Evolutionary conservation across 306 rosid genomes (phyloP), one percentile per base, ranked within the genome.

Genomic region (Begonia loranthoides): DNA sequence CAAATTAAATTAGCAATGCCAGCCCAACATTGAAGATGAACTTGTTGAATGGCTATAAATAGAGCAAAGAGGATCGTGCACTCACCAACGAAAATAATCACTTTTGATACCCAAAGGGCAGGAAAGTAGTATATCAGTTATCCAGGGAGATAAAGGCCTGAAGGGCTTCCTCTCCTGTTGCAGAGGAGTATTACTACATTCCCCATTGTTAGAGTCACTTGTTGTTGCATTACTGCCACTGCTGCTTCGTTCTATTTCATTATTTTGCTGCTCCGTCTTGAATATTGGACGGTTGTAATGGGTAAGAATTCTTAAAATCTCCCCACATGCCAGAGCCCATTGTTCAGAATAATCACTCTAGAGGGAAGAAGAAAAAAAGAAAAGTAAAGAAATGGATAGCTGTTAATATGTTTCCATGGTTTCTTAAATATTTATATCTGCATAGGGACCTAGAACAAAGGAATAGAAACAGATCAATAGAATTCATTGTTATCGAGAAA

Each of bases 321-420:
- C 97, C 56, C 95, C 94, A 68, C 94, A 86, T 39, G 97, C 97
- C 63, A 90, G 66, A 50, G 97, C 95, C 97, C 97, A 90, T 55
- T 90, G 95, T 71, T 90, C 97, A 21, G 97, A 90, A 58, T 82
- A 90, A 59, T 82, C 95, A 55, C 70, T 82, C 97, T 90, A 85
- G 40, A 43, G 49, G 34, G 48, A 59, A 65, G 59, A 45, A 15
- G 48, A 59, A 65, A 62, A 45, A 15, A 61, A 16, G 40, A 24
- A 28, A 28, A 28, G 36, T 28, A 28, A 28, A 28, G 36, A 28
- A 28, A 28, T 28, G 36, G 36, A 5, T 28, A 28, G 36, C 9
- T 28, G 5, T 8, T 28, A 28, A 28, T 28, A 28, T 28, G 36
- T 28, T 28, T 28, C 36, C 9, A 28, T 7, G 9, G 36, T 28